These are phyloP conservation scores for Taiozyma sp. DNA, from an alignment of 1,139 yeast species.

Conservation along the genomic window DNA sequence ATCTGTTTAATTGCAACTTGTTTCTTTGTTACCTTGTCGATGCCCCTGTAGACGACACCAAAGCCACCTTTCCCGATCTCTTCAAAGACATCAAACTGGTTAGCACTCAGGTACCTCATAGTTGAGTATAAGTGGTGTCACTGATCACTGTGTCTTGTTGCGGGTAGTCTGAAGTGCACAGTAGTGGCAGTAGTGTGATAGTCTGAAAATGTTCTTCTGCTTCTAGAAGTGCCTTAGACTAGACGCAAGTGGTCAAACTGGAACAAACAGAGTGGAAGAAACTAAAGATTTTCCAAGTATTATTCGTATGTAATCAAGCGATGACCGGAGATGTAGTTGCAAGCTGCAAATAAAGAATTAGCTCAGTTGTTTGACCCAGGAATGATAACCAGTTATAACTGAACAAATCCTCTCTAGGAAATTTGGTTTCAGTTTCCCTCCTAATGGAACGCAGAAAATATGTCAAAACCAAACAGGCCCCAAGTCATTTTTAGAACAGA, in stretches of 20 bases:
- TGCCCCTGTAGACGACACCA: constrained; percentile 79
- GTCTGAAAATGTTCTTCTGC: not conserved
- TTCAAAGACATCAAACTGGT: constrained; percentile 57
- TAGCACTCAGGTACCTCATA: constrained; percentile 30
- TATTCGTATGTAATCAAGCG: not conserved
- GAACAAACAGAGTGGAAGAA: not conserved
- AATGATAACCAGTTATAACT: not conserved
- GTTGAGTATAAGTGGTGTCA: not conserved
- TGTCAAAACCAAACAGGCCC: not conserved
- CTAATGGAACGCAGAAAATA: not conserved
- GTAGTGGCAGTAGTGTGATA: not conserved
- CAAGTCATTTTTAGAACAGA: not conserved
- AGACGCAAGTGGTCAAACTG: not conserved
- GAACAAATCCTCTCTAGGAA: not conserved
- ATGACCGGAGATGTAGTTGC: not conserved
- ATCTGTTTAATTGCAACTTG: constrained; percentile 69
- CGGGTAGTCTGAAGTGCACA: no score
- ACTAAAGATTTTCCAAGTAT: not conserved
- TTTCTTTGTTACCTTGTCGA: constrained; percentile 42
- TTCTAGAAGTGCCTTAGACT: no score
- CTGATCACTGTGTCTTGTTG: not conserved
- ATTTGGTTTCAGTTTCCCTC: not conserved
- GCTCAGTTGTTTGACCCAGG: not conserved
- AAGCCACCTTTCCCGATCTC: constrained; percentile 87
- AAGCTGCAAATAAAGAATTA: not conserved